phyloP scores from a whole-genome alignment of 805 yeast genomes.

The Zygosaccharomyces rouxii region DNA sequence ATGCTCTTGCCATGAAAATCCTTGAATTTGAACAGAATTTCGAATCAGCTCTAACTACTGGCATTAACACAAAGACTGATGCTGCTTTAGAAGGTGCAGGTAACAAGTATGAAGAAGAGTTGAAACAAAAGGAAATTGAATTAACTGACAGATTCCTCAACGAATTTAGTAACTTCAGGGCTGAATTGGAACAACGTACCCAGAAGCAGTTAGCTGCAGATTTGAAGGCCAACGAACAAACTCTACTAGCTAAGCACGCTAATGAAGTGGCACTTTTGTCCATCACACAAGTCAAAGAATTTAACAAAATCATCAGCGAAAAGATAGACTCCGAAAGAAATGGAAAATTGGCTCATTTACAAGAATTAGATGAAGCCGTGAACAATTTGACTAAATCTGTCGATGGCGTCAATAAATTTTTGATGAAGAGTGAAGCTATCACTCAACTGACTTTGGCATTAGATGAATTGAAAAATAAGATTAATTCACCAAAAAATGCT shows the following conservation, averaged over 20 bases:
- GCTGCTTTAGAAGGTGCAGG: conserved; percentile 22
- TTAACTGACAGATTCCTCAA: conserved; percentile 54
- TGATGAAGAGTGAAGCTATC: conserved; percentile 37
- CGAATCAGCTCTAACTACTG: conserved; percentile 13
- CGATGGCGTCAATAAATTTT: conserved; percentile 39
- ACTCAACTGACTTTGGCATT: conserved; percentile 27
- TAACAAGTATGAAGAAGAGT: conserved; percentile 20
- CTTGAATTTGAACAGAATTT: conserved; percentile 16
- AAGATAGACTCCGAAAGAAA: conserved; percentile 70
- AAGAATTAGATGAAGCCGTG: conserved; percentile 52
- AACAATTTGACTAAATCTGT: conserved; percentile 41
- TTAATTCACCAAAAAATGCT: conserved; percentile 18
- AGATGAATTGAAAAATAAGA: conserved; percentile 21
- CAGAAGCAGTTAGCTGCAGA: conserved; percentile 56
- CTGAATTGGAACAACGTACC: conserved; percentile 56
- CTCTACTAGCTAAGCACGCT: conserved; percentile 64
- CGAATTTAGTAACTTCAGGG: conserved; percentile 60
- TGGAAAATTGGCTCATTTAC: conserved; percentile 68
- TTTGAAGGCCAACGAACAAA: conserved; percentile 60
- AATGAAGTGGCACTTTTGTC: conserved; percentile 67
- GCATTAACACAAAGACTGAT: conserved; percentile 16
- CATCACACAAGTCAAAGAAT: conserved; percentile 62
- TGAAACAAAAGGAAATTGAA: conserved; percentile 46
- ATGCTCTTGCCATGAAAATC: conserved; percentile 15
- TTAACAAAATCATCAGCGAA: conserved; percentile 52